Conservation (phyloP, 768 basidiomycete species). For the Kwoniella europaea region DNA sequence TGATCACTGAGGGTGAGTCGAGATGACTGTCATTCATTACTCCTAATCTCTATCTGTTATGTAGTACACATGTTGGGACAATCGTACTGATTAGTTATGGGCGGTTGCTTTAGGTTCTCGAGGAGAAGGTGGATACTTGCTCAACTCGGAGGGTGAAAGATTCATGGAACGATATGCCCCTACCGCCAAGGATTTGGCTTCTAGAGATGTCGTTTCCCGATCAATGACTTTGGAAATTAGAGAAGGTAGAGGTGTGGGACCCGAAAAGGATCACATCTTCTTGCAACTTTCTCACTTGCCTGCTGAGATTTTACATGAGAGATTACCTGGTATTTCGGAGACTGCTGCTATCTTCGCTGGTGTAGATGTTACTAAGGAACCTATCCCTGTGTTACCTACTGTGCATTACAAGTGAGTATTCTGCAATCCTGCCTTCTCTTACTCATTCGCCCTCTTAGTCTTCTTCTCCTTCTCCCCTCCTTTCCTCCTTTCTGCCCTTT, state of each 20-base stretch:
- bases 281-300: constrained; percentile 97
- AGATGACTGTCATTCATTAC: background rate
- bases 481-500: background rate
- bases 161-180: constrained; percentile 99
- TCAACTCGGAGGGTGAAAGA: constrained; percentile 98
- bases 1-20: constrained; percentile 91
- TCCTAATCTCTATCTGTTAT: background rate
- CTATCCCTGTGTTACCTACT: constrained; percentile 96
- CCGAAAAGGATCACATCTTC: constrained; percentile 96
- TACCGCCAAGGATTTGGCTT: constrained; percentile 98
- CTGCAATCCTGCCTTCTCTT: constrained; percentile 59
- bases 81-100: too few relatives aligned
- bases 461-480: background rate
- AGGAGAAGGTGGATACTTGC: constrained; percentile 96
- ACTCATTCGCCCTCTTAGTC: constrained; percentile 56
- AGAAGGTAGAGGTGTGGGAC: constrained; percentile 97
- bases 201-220: constrained; percentile 98
- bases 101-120: constrained; percentile 73
- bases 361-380: constrained; percentile 99
- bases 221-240: constrained; percentile 99
- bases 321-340: constrained; percentile 98
- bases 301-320: constrained; percentile 90
- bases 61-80: too few relatives aligned
- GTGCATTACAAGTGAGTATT: constrained; percentile 80
- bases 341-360: constrained; percentile 98